A percentile compares a stretch with the other conserved stretches of the same genome.
phyloP scores from a whole-genome alignment of 23 red algal genomes.

The Chondrus crispus region DNA sequence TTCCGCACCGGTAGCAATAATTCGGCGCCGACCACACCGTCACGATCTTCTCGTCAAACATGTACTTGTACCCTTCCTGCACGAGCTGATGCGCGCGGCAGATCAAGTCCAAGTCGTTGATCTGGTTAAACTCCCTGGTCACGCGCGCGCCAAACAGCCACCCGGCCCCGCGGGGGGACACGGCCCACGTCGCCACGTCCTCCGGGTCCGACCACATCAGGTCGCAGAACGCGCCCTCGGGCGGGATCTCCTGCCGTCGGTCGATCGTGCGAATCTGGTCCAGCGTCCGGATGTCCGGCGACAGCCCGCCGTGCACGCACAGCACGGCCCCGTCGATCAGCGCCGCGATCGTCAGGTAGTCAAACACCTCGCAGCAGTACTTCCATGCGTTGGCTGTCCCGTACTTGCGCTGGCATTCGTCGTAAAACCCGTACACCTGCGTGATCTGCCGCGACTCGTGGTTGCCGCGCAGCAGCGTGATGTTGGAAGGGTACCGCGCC shows the following conservation, averaged over 20 bases:
- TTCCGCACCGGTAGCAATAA: constrained; percentile 99
- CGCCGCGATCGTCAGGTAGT: constrained; percentile 97
- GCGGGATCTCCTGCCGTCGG: constrained; percentile 97
- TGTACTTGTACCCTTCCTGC: constrained; percentile 98
- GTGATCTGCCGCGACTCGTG: constrained; percentile 99
- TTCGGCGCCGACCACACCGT: constrained; percentile 99
- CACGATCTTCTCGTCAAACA: constrained; percentile 93
- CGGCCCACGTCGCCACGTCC: constrained; percentile 96
- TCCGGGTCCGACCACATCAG: constrained; percentile 99
- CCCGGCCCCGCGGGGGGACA: constrained; percentile 95
- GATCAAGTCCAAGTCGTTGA: constrained; percentile 97
- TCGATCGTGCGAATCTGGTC: constrained; percentile 98
- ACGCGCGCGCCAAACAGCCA: constrained; percentile 97
- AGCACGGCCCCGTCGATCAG: constrained; percentile 91
- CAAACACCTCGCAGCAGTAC: constrained; percentile 98
- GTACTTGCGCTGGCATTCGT: constrained; percentile 99
- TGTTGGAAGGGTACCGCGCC: constrained; percentile 90
- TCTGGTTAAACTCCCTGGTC: constrained; percentile 93
- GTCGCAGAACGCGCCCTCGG: constrained; percentile 97
- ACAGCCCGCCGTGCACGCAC: constrained; percentile 96
- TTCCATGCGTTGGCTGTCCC: constrained; percentile 99
- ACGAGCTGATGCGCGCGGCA: constrained; percentile 99
- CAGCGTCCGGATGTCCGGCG: constrained; percentile 97
- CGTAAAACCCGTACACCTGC: constrained; percentile 99
- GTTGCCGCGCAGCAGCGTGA: constrained; percentile 97